Conservation (phyloP, 192 early-diverging fungal genomes). For the Backusella tuberculispora region DNA sequence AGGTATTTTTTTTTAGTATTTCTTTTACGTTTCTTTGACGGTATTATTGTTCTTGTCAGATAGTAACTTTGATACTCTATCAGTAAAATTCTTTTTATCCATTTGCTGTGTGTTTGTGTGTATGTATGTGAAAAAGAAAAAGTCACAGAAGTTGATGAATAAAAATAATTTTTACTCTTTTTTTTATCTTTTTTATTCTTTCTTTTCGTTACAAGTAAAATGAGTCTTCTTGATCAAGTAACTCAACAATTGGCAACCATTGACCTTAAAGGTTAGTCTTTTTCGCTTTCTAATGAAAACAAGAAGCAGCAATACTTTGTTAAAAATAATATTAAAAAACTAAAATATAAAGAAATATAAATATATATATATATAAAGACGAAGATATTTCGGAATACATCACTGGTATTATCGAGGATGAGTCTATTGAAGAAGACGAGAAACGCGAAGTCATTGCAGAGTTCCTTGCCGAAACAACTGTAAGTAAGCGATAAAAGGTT, state of each 20-base stretch:
- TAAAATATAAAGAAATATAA: background rate
- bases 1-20: too few species aligned
- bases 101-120: background rate
- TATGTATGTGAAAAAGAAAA: background rate
- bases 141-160: background rate
- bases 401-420: slow-evolving; percentile 64
- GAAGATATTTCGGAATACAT: slow-evolving; percentile 63
- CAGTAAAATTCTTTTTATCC: background rate
- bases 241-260: slow-evolving; percentile 27
- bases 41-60: background rate
- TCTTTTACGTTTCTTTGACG: background rate
- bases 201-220: background rate
- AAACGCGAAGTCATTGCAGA: slow-evolving; percentile 70
- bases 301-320: background rate
- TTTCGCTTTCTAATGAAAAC: background rate
- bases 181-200: background rate
- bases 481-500: background rate
- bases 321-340: background rate
- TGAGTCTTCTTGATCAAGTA: slow-evolving; percentile 35
- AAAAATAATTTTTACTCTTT: background rate
- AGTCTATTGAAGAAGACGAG: slow-evolving; percentile 65
- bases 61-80: slow-evolving; percentile 6
- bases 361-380: slow-evolving; percentile 8
- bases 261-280: slow-evolving; percentile 32
- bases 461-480: slow-evolving; percentile 64